A percentile compares a stretch with the other conserved stretches of the same genome.
Evolutionary conservation across 1,284 basidiomycete species (phyloP).

Genomic region (Puccinia sorghi): DNA sequence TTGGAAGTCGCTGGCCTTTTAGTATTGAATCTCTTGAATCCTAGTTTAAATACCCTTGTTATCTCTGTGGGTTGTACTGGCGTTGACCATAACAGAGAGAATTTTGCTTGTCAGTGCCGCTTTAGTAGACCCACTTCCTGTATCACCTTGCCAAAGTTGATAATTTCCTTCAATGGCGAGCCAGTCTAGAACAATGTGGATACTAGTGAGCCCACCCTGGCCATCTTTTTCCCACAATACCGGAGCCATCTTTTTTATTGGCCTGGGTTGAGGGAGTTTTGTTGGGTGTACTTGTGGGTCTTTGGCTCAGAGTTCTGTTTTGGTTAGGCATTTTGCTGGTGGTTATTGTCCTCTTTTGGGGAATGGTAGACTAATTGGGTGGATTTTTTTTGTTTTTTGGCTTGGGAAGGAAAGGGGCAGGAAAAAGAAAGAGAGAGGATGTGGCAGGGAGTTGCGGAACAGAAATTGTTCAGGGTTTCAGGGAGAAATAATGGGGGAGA

Average conservation of each 20-base stretch:
- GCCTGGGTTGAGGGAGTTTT: not conserved
- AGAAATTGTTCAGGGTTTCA: no score
- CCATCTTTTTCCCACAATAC: slow-evolving; percentile 4
- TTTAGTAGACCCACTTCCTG: not conserved
- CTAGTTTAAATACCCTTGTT: slow-evolving; percentile 11
- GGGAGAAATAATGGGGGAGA: no score
- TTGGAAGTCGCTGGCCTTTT: not conserved
- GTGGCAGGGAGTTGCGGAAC: no score
- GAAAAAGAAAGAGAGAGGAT: no score
- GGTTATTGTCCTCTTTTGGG: no score
- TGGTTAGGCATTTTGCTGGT: no score
- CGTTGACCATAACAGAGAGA: not conserved
- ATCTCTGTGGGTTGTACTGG: not conserved
- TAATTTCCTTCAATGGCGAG: not conserved
- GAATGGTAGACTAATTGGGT: no score
- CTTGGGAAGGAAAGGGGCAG: no score
- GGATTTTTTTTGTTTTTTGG: no score
- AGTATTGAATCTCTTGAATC: slow-evolving; percentile 12
- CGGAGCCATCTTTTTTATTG: not conserved
- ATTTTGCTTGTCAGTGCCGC: not conserved
- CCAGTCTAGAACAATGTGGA: not conserved
- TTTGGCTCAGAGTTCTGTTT: not conserved
- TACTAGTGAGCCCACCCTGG: not conserved
- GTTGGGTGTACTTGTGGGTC: not conserved
- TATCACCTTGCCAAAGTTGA: not conserved